phyloP scores from a whole-genome alignment of 2,329 filamentous ascomycete species.

The Myriosclerotinia curreyana region DNA sequence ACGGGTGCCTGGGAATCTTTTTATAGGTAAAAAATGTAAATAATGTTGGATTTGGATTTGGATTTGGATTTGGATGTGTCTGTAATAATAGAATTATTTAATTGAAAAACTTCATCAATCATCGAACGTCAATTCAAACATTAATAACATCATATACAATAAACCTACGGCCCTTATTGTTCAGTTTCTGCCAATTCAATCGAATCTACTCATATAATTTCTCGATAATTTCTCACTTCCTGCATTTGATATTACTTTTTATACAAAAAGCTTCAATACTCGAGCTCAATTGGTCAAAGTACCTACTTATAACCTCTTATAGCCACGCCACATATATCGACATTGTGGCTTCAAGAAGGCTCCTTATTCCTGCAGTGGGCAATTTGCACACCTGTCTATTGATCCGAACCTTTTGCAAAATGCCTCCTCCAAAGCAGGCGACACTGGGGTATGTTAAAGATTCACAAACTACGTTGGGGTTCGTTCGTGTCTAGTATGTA shows the following conservation, averaged over 20 bases:
- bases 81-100: neutral
- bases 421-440: conserved; percentile 55
- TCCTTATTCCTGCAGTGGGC: conserved; percentile 25
- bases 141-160: neutral
- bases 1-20: neutral
- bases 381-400: conserved; percentile 26
- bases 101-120: neutral
- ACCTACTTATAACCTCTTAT: neutral
- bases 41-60: neutral
- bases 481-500: conserved; percentile 39
- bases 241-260: neutral
- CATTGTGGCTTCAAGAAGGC: conserved; percentile 37
- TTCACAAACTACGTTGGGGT: conserved; percentile 72
- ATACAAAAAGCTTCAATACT: neutral
- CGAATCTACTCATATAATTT: neutral
- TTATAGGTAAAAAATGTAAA: neutral
- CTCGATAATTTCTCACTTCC: conserved; percentile 8
- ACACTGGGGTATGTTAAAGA: conserved; percentile 84
- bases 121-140: neutral
- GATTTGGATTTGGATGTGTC: neutral
- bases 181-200: neutral
- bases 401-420: conserved; percentile 30
- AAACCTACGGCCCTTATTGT: neutral
- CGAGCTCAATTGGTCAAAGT: neutral
- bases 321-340: neutral